These are phyloP conservation scores for Boletus patriciae DNA, from an alignment of 768 basidiomycete genomes.

Conservation along the genomic window DNA sequence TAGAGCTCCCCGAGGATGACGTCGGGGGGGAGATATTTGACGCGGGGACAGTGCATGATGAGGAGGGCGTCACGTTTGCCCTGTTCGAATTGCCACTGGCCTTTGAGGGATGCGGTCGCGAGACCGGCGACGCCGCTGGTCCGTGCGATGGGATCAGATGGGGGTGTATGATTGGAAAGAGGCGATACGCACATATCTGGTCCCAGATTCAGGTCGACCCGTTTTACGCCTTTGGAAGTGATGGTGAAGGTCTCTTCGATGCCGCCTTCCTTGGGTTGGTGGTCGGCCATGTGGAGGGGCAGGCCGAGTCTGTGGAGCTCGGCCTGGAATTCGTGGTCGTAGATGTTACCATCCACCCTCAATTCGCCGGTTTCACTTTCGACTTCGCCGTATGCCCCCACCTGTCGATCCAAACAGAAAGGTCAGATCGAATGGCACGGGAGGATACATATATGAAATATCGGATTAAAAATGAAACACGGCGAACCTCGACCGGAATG, in stretches of 20 bases:
- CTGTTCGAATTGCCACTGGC: constrained; percentile 35
- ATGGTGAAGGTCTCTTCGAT: constrained; percentile 24
- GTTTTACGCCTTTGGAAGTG: constrained; percentile 25
- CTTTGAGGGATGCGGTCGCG: constrained; percentile 34
- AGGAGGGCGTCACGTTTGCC: constrained; percentile 37
- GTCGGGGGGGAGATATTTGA: constrained; percentile 16
- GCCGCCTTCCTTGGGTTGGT: constrained; percentile 13
- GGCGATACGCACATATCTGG: constrained; percentile 23
- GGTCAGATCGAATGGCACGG: no score
- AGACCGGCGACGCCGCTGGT: constrained; percentile 25
- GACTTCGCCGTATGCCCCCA: constrained; percentile 36
- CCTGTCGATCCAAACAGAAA: constrained; percentile 26
- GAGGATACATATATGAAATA: neutral
- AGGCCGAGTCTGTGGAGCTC: constrained; percentile 11
- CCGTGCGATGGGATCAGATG: neutral
- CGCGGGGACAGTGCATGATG: constrained; percentile 34
- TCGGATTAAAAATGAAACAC: neutral
- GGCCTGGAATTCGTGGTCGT: constrained; percentile 18
- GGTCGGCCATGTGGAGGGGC: constrained; percentile 6
- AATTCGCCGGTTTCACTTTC: constrained; percentile 33
- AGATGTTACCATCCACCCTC: constrained; percentile 35
- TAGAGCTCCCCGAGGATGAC: constrained; percentile 29
- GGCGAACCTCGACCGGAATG: constrained; percentile 31
- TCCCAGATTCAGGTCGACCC: constrained; percentile 3
- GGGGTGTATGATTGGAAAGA: no score